Evolutionary conservation across 2,329 filamentous ascomycete genomes (phyloP).

Genomic region (Xylaria sp.): DNA sequence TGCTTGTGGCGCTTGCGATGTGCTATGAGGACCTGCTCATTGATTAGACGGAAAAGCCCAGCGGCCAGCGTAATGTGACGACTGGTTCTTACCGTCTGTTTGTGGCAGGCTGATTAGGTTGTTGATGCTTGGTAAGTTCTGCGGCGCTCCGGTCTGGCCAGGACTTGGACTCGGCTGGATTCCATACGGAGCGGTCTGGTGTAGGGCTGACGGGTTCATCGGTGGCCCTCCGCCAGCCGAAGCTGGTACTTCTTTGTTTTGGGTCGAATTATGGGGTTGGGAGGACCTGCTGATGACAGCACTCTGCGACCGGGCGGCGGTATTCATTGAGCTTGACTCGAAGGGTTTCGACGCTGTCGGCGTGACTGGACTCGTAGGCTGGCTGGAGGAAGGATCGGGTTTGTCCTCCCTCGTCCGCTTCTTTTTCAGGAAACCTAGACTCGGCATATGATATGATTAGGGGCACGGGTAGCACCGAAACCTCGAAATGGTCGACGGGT

Average conservation of each 20-base stretch:
- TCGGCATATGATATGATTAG: constrained; percentile 71
- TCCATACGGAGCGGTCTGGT: constrained; percentile 43
- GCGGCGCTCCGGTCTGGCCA: constrained; percentile 42
- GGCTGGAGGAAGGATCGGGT: constrained; percentile 68
- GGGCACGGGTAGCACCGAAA: constrained; percentile 32
- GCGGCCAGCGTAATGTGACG: constrained; percentile 7
- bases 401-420: constrained; percentile 94
- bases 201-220: constrained; percentile 37
- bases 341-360: constrained; percentile 58
- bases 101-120: constrained; percentile 76
- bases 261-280: constrained; percentile 25
- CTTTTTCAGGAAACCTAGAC: constrained; percentile 95
- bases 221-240: constrained; percentile 36
- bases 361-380: constrained; percentile 63
- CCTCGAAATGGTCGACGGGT: constrained; percentile 24
- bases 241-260: constrained; percentile 30
- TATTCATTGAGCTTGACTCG: constrained; percentile 46
- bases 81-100: constrained; percentile 39
- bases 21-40: constrained; percentile 41
- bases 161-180: constrained; percentile 45
- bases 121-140: constrained; percentile 79
- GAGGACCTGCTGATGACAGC: constrained; percentile 25
- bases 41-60: constrained; percentile 25
- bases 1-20: constrained; percentile 38
- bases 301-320: constrained; percentile 39